These are phyloP conservation scores for Solanum pinnatisectum DNA, from an alignment of 257 asterid species.

Conservation along the genomic window DNA sequence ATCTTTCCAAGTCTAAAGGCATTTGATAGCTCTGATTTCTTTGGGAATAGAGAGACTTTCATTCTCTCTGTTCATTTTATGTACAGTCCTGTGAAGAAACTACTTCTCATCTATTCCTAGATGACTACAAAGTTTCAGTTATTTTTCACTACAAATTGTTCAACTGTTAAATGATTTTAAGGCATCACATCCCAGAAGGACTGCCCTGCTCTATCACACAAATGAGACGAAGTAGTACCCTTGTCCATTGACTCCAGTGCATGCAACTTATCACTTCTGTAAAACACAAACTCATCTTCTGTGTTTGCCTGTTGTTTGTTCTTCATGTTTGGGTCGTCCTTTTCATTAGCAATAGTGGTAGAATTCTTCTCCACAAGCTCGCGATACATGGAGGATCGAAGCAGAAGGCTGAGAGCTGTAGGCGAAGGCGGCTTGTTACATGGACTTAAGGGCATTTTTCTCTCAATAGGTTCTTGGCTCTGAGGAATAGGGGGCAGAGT, in stretches of 20 bases:
- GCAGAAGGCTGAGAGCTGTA: constrained; percentile 58
- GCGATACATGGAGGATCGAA: constrained; percentile 57
- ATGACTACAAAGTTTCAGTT: neutral
- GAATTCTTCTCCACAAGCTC: constrained; percentile 54
- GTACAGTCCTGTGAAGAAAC: neutral
- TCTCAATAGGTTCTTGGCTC: constrained; percentile 47
- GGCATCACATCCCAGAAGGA: constrained; percentile 17
- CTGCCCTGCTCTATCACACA: constrained; percentile 5
- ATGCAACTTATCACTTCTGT: constrained; percentile 1
- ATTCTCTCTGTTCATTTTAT: neutral
- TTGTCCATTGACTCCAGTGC: constrained; percentile 12
- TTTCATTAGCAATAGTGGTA: neutral
- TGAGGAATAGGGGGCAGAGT: constrained; percentile 22
- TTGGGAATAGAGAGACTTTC: neutral
- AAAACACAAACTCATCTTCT: constrained; percentile 14
- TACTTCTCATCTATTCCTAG: constrained; percentile 3
- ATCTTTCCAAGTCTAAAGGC: neutral
- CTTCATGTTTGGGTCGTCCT: neutral
- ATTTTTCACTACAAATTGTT: neutral
- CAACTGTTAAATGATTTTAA: neutral
- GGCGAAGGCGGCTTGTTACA: constrained; percentile 36
- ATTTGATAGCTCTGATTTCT: neutral
- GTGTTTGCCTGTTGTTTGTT: neutral
- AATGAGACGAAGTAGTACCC: neutral
- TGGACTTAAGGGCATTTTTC: constrained; percentile 52